Evolutionary conservation across 768 basidiomycete genomes (phyloP).

Genomic region (Psilocybe tampanensis): DNA sequence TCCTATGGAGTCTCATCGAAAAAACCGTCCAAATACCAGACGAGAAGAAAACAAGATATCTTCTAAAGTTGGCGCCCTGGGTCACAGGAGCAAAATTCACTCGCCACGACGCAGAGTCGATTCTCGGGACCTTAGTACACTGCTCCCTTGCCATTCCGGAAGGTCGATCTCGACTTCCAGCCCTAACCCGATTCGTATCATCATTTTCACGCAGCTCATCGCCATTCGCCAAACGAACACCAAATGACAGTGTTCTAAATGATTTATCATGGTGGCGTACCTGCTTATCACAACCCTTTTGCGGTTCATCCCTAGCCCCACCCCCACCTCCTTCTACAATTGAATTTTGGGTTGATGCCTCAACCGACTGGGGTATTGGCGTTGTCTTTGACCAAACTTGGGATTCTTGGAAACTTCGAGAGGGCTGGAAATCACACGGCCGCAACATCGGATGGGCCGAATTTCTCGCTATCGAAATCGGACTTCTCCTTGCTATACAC

Average conservation of each 20-base stretch:
- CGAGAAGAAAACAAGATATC: slow-evolving; percentile 31
- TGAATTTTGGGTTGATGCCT: slow-evolving; percentile 36
- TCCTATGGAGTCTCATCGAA: slow-evolving; percentile 32
- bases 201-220: slow-evolving; percentile 21
- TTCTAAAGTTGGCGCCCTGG: slow-evolving; percentile 25
- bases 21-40: slow-evolving; percentile 33
- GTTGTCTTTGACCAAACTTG: slow-evolving; percentile 31
- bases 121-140: slow-evolving; percentile 39
- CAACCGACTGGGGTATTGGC: slow-evolving; percentile 39
- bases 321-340: slow-evolving; percentile 16
- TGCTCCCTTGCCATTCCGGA: slow-evolving; percentile 30
- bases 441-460: slow-evolving; percentile 44
- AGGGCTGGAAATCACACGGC: slow-evolving; percentile 27
- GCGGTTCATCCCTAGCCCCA: slow-evolving; percentile 8
- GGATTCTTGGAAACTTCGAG: slow-evolving; percentile 32
- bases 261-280: slow-evolving; percentile 32
- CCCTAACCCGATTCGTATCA: slow-evolving; percentile 28
- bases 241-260: slow-evolving; percentile 13
- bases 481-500: slow-evolving; percentile 24
- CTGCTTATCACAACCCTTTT: slow-evolving; percentile 8
- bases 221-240: slow-evolving; percentile 12
- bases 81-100: slow-evolving; percentile 5
- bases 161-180: slow-evolving; percentile 31
- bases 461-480: slow-evolving; percentile 41
- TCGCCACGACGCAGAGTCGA: slow-evolving; percentile 21